Conservation (phyloP, 257 asterid species). For the Schizonepeta tenuifolia region DNA sequence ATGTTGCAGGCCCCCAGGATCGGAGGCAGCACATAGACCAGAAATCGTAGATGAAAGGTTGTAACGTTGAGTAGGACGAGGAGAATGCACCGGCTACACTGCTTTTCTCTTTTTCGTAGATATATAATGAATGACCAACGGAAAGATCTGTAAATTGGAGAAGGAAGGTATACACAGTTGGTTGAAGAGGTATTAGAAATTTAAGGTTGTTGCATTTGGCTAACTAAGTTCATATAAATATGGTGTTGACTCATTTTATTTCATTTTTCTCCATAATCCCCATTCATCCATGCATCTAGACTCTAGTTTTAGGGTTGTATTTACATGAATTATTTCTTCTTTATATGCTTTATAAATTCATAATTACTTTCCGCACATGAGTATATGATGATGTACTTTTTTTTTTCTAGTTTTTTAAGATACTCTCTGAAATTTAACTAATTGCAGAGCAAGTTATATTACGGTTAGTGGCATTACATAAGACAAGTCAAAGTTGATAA, state of each 20-base stretch:
- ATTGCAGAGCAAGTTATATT: not conserved
- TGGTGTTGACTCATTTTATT: conserved; percentile 26
- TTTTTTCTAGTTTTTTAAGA: not conserved
- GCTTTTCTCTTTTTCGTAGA: conserved; percentile 5
- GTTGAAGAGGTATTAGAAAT: conserved; percentile 16
- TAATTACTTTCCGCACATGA: not conserved
- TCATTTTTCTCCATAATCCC: not conserved
- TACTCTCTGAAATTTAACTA: not conserved
- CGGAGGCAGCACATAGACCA: conserved; percentile 43
- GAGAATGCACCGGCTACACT: not conserved
- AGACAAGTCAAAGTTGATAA: too few species aligned
- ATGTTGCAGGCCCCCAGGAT: conserved; percentile 53
- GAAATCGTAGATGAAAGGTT: conserved; percentile 39
- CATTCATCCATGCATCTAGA: not conserved
- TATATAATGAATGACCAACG: not conserved
- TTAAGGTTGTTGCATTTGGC: conserved; percentile 18
- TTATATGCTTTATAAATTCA: not conserved
- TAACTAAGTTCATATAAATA: not conserved
- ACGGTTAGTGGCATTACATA: not conserved
- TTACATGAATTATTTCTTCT: not conserved
- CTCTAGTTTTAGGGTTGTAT: conserved; percentile 1
- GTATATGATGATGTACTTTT: not conserved
- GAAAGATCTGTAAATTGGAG: conserved; percentile 29
- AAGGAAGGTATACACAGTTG: conserved; percentile 14
- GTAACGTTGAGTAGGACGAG: conserved; percentile 34